These are phyloP conservation scores for Cucurbita ficifolia DNA, from an alignment of 306 rosid species.

Conservation along the genomic window DNA sequence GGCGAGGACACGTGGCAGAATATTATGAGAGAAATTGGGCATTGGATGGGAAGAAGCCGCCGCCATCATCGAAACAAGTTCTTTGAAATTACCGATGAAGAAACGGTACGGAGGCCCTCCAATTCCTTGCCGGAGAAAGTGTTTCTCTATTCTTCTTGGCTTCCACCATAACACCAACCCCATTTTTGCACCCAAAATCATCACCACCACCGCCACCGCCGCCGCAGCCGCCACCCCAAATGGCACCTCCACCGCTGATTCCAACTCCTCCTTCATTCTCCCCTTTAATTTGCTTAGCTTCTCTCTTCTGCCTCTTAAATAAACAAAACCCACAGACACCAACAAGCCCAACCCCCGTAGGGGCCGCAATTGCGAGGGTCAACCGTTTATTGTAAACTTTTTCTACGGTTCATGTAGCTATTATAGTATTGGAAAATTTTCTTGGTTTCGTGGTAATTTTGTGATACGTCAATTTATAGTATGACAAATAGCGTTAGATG, in stretches of 20 bases:
- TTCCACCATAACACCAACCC: constrained; percentile 69
- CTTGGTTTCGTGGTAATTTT: too few relatives aligned
- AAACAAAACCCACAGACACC: not conserved
- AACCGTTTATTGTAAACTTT: constrained; percentile 20
- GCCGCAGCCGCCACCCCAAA: not conserved
- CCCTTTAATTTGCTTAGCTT: not conserved
- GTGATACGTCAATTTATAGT: too few relatives aligned
- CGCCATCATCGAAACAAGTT: constrained; percentile 69
- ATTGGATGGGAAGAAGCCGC: constrained; percentile 84
- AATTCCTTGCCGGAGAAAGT: constrained; percentile 75
- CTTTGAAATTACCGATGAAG: constrained; percentile 84
- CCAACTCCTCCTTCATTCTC: too few relatives aligned
- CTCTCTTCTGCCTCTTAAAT: not conserved
- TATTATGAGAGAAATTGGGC: constrained; percentile 75
- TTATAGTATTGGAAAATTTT: too few relatives aligned
- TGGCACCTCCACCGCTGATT: too few relatives aligned
- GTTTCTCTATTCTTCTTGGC: constrained; percentile 57
- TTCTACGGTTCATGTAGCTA: too few relatives aligned
- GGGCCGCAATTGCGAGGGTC: constrained; percentile 96
- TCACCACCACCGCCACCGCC: not conserved
- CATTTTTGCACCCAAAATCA: constrained; percentile 25
- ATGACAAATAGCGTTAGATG: too few relatives aligned
- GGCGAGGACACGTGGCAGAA: constrained; percentile 87
- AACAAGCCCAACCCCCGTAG: constrained; percentile 90
- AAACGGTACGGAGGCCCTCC: constrained; percentile 91